Base-by-base conservation (phyloP, 2,329 filamentous ascomycete genomes). In the Ophiostoma sp. region DNA sequence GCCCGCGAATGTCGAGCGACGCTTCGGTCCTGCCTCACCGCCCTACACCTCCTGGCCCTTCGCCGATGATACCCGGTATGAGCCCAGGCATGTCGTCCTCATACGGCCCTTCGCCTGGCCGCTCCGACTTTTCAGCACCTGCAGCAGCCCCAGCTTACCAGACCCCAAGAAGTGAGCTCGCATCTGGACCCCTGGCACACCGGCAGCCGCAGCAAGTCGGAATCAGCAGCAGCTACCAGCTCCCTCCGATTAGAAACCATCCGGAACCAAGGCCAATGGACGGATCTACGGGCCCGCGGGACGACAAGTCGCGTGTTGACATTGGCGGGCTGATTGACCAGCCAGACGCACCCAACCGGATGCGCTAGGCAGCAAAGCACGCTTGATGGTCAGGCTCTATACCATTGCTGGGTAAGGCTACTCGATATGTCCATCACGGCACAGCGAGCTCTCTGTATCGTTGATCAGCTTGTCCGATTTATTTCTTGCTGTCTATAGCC, bases 271-370 rank as follows among this genome's bases (percentile, higher is more conserved):
- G 57, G 6, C 57, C 10, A 27, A 57, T 35, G 31, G 57, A 64
- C 31, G 60, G 31, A 31, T 64, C 31, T n/a, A 6, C 36, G 8
- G 36, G 17, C 7, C 27, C 39, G 36, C 69, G 60, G 67, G 84
- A 85, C 70, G 85, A 86, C 70, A 82, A 85, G 36, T 78, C 81
- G 23, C 83, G 87, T 20, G 83, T 89, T 67, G 86, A 87, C 74
- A 89, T 89, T 72, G 85, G 83, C 13, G 87, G 86, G 1, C 81
- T 87, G 75, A 86, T 90, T 75, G 87, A 87, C 73, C 86, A 82
- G 77, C 83, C 84, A 33, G 83, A 83, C 74, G 81, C 77, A 10
- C 68, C 69, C 0, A 60, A 52, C 15, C 44, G 69, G 44, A 36
- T 66, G 67, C 48, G 23, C 20, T 36, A 65, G 35, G 6, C 57